Evolutionary conservation across 805 yeast species (phyloP), one percentile per base, ranked within the genome.

Genomic region (Kodamaea sagamina): DNA sequence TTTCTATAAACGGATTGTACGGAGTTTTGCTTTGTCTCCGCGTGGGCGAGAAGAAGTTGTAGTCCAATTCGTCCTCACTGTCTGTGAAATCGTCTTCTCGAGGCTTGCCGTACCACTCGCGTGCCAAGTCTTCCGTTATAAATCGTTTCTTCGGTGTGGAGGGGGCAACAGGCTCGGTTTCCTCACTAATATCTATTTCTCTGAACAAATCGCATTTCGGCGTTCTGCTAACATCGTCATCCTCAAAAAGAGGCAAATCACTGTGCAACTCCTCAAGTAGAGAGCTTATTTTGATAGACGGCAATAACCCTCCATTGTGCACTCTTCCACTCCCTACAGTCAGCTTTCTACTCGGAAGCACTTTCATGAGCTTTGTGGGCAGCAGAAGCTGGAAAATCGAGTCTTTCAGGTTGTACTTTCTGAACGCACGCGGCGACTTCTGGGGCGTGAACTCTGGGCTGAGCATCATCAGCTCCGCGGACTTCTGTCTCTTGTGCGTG

Each of bases 371-470:
- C 24, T 38, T 38, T 15, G 39, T 28, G 7, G 36, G 38, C 27
- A 44, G 49, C 4, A 17, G 35, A 10, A 36, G 26, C 17, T 42
- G 40, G 15, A 46, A 36, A 11, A 42, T 46, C 6, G 32, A 21
- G 28, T 46, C 49, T 15, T 41, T 46, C 34, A 13, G 29, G 21
- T 25, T 38, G 25, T 17, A 13, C 29, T 36, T 40, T 26, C 37
- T 44, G 25, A 18, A 17, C 5, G 17, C 22, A 3, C 44, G 36
- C 8, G 44, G 44, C 4, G 44, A 36, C 25, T 46, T 42, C 12
- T 32, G 46, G 3, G 49, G 49, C 2, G 49, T 46, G 16, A 43
- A 24, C 28, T 43, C 49, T 3, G 47, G 49, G 22, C 44, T 40
- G 9, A 36, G 41, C 41, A 42, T 24, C 40, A 40, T 17, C 40